phyloP scores from a whole-genome alignment of 106 monocot species.

The Posidonia australis region DNA sequence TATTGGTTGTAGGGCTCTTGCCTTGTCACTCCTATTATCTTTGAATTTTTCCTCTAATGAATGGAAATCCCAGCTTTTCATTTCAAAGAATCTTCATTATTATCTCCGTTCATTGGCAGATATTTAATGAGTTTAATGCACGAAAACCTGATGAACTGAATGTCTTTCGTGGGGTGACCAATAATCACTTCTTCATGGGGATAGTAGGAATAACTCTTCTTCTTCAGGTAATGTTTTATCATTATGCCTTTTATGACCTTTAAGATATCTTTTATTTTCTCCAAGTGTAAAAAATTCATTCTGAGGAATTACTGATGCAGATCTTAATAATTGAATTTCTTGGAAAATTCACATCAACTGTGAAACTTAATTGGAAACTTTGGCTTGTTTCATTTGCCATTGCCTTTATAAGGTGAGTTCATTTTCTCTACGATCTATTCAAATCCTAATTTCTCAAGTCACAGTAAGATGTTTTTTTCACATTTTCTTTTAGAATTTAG shows the following conservation, averaged over 20 bases:
- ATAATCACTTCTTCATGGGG: conserved; percentile 67
- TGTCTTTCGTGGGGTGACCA: conserved; percentile 60
- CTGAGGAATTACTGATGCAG: conserved; percentile 21
- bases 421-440: too few species aligned
- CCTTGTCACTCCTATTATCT: too few species aligned
- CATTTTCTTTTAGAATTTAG: too few species aligned
- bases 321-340: conserved; percentile 83
- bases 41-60: too few species aligned
- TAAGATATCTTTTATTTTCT: neutral
- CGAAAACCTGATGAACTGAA: conserved; percentile 90
- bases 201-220: conserved; percentile 63
- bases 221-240: conserved; percentile 41
- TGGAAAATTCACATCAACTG: conserved; percentile 68
- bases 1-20: too few species aligned
- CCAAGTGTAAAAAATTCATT: neutral
- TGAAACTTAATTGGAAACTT: conserved; percentile 62
- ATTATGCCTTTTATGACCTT: neutral
- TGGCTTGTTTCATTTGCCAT: conserved; percentile 75
- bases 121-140: conserved; percentile 98
- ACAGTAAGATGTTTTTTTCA: too few species aligned
- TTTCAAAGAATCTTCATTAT: neutral
- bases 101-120: conserved; percentile 20
- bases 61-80: neutral
- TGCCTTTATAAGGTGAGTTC: conserved; percentile 50
- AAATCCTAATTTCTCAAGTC: too few species aligned